Evolutionary conservation across 495 filamentous ascomycete species (phyloP).

Genomic region (Immersiella caudata): DNA sequence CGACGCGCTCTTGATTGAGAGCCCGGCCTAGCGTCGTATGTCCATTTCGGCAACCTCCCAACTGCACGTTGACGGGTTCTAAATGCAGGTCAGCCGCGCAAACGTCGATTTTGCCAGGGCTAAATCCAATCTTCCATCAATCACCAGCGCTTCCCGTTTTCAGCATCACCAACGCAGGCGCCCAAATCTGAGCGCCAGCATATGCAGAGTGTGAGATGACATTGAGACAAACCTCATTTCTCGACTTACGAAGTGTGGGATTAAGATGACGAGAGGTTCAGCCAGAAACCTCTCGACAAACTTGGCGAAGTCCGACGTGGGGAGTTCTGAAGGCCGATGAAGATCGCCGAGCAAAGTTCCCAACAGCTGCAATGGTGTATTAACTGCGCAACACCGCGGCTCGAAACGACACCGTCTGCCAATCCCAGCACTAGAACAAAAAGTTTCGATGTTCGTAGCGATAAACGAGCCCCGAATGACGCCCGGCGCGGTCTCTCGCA

Average conservation of each 20-base stretch:
- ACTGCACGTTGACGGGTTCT: background rate
- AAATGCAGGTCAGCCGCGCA: background rate
- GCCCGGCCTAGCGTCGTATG: background rate
- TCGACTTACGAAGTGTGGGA: background rate
- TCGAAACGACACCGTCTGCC: background rate
- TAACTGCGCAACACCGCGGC: background rate
- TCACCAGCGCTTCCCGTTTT: background rate
- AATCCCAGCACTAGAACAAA: background rate
- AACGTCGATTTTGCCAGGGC: constrained; percentile 6
- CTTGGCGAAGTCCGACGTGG: too few species aligned
- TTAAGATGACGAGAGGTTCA: too few species aligned
- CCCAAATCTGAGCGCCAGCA: background rate
- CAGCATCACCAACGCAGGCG: background rate
- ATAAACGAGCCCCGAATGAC: background rate
- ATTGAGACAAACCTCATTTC: background rate
- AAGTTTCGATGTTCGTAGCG: background rate
- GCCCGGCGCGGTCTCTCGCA: background rate
- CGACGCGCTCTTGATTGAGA: background rate
- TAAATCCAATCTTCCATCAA: constrained; percentile 1
- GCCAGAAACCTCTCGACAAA: too few species aligned
- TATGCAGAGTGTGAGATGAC: background rate
- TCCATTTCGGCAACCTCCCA: background rate
- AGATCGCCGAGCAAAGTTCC: background rate
- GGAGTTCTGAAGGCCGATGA: background rate
- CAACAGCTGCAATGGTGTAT: background rate